Base-by-base conservation (phyloP, 768 basidiomycete genomes). In the Trametes cingulata region DNA sequence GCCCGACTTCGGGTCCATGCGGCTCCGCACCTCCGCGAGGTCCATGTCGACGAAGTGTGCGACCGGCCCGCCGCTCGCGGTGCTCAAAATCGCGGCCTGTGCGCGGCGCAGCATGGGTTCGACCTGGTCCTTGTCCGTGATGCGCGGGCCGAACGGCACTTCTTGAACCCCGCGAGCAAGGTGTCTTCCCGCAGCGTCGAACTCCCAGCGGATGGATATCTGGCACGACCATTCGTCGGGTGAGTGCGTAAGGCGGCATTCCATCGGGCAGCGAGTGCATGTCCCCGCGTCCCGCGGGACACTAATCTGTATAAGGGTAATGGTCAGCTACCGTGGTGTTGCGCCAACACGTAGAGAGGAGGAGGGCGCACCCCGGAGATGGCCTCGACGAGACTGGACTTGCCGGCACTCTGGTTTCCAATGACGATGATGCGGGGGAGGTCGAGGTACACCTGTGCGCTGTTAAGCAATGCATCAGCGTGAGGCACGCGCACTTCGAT, bases 31-130 rank as follows among this genome's bases (percentile, higher is more conserved):
- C n/a, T n/a, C n/a, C n/a, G n/a, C n/a, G n/a, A n/a, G n/a, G n/a
- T 52, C 46, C 9, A 20, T n/a, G 8, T 33, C 46, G 25, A 69
- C 36, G 36, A 69, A 64, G 2, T 41, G 37, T 10, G 20, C 54
- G 74, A 76, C 56, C 7, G 73, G 52, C 13, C 77, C 54, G 12
- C 74, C 69, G n/a, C n/a, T n/a, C n/a, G n/a, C 0, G 82, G 82
- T n/a, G 50, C 78, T 76, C 2, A 90, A 74, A n/a, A 85, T 77
- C 0, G 85, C 85, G 0, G 80, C 77, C 62, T 88, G 87, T 0
- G 87, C 86, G 2, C 85, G 77, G 12, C 85, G 79, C 5, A 89
- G 76, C 69, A 76, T 78, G 3, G 80, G 64, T 57, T 87, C 86
- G 4, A 89, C 80, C 1, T 74, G 66, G 1, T 35, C 29, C 27